Evolutionary conservation across 2,329 filamentous ascomycete species (phyloP).

Genomic region (Colletotrichum musicola): DNA sequence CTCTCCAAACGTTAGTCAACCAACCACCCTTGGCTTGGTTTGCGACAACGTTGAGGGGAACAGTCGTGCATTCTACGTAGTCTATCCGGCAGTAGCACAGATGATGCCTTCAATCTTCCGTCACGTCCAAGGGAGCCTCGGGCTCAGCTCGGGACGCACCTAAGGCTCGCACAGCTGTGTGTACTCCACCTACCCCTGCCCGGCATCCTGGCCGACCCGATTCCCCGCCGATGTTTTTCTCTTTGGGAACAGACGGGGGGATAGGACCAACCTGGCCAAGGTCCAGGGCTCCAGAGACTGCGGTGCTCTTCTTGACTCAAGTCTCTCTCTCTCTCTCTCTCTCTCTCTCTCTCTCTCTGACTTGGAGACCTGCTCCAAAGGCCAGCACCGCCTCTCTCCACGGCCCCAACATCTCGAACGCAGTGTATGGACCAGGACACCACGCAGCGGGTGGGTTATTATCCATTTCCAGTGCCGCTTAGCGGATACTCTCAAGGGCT

Average conservation of each 20-base stretch:
- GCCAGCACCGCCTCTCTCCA: conserved; percentile 30
- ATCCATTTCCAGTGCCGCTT: conserved; percentile 18
- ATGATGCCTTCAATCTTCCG: neutral
- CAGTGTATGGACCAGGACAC: conserved; percentile 27
- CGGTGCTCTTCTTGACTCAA: conserved; percentile 30
- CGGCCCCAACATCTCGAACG: conserved; percentile 18
- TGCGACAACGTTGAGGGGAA: neutral
- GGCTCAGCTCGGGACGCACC: neutral
- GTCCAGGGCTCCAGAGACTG: conserved; percentile 15
- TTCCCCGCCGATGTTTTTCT: conserved; percentile 28
- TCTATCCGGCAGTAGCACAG: neutral
- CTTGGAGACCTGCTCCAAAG: conserved; percentile 26
- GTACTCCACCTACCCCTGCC: conserved; percentile 12
- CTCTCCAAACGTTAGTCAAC: neutral
- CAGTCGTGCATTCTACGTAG: neutral
- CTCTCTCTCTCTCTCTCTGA: conserved; percentile 3
- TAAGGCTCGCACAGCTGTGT: neutral
- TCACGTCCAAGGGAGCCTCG: neutral
- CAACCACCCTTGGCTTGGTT: no score
- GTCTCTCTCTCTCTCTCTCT: conserved; percentile 12
- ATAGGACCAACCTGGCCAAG: conserved; percentile 23
- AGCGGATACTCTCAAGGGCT: conserved; percentile 9
- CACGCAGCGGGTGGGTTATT: conserved; percentile 15
- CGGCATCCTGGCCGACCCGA: conserved; percentile 25
- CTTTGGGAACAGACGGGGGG: conserved; percentile 29